Evolutionary conservation across 2,329 filamentous ascomycete species (phyloP), one percentile per base, ranked within the genome.

Genomic region (Acrocalymma vagum): DNA sequence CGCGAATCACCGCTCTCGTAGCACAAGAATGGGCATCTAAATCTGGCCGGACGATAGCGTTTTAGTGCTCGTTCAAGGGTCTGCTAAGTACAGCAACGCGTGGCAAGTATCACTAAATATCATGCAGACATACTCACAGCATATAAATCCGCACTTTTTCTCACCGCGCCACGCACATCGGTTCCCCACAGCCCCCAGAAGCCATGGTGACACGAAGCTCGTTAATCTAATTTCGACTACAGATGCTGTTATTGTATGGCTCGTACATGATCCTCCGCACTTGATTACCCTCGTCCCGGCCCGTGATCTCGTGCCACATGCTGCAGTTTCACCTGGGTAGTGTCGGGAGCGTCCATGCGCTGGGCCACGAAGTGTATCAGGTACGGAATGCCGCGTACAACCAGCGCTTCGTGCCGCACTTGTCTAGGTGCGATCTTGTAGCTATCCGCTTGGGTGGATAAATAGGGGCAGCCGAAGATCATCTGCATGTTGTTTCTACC

Each of bases 191-290:
- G 29, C 16, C 33, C 10, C 42, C 35, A 45, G 42, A 50, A 42
- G 41, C 42, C 28, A 46, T 35, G 50, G 52, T 59, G 41, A 56
- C 51, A 65, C 60, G 55, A 49, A 49, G 35, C 42, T 66, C 62
- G 64, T 67, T 51, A 64, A 67, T 65, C 63, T 62, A 54, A 57
- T 46, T 43, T 33, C 50, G 49, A 42, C 45, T 50, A 50, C 50
- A 47, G 43, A 54, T 43, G 48, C 52, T 50, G 55, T 48, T 52
- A 50, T 54, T 60, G 51, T 42, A 62, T 51, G 45, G 38, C 48
- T 51, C 38, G 32, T 36, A 49, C 40, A 45, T 40, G 32, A n/a
- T 24, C 39, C 30, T 36, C 49, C 31, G 32, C 33, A 20, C 14
- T 43, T 25, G 27, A n/a, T n/a, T 20, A 28, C 18, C 39, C 29